Base-by-base conservation (phyloP, 2,329 filamentous ascomycete species). In the Ascochyta rabiei region DNA sequence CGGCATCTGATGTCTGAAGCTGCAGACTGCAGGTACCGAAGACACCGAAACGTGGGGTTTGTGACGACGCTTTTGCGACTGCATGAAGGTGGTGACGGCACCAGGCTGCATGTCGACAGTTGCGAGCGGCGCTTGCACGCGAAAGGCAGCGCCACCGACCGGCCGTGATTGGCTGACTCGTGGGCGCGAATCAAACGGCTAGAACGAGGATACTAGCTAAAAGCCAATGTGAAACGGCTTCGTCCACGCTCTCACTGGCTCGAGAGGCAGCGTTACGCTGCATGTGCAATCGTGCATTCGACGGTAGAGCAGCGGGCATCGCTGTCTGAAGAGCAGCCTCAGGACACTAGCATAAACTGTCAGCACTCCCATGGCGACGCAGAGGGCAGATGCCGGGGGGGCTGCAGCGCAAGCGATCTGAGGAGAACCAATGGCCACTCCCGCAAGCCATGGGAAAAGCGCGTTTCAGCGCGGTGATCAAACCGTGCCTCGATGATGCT, bases 401-500 rank as follows among this genome's bases (percentile, higher is more conserved):
- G 51, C 39, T 49, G 41, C 23, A 18, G 13, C 15, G 37, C 31
- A 49, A 34, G 53, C 55, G 46, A 58, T 59, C 21, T 33, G 21
- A 40, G 41, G 30, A 46, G 46, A 50, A 47, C 52, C 52, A 47
- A 57, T 61, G 55, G 55, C 30, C 49, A 54, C 58, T 67, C 59
- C 61, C 58, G 62, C 56, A 48, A 43, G 50, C 52, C 49, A 48
- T 53, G 53, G 58, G 19, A 45, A 43, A 53, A 59, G 57, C 62
- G 64, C 49, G 72, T 75, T 75, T 75, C 72, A 75, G 70, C 40
- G 60, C 51, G 69, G 53, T 67, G 69, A 74, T 74, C 70, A 72
- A 74, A 75, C 70, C 59, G 60, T 59, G 66, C 59, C 66, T 64
- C 67, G 65, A 62, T 41, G 67, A 62, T 69, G 57, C 63, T 68